phyloP scores from a whole-genome alignment of 352 stramenopile genomes.

The Phytophthora pseudosyringae region DNA sequence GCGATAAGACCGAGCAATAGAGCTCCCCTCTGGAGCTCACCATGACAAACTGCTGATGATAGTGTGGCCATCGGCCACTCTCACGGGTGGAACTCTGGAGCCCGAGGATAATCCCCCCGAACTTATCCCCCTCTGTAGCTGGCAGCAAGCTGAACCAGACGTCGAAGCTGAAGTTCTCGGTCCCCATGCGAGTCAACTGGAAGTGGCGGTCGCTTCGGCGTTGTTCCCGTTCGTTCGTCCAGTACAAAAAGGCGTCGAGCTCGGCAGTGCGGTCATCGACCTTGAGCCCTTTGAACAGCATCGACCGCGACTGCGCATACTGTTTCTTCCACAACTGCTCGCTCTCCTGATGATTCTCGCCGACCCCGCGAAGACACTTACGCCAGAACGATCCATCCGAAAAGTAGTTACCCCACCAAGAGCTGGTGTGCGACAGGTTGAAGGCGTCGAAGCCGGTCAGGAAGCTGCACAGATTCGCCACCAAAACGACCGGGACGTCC shows the following conservation, averaged over 20 bases:
- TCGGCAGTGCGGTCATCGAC: background rate
- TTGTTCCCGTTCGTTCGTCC: background rate
- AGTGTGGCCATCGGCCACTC: constrained; percentile 14
- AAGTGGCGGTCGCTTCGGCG: background rate
- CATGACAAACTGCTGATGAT: constrained; percentile 37
- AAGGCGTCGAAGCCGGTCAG: constrained; percentile 37
- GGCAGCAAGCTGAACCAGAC: constrained; percentile 18
- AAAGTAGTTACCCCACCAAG: constrained; percentile 9
- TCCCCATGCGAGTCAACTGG: constrained; percentile 2
- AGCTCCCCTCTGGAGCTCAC: constrained; percentile 29
- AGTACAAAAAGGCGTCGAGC: constrained; percentile 5
- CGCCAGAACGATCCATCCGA: constrained; percentile 11
- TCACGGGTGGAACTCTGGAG: constrained; percentile 1
- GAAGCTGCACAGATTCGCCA: constrained; percentile 22
- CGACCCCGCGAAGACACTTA: background rate
- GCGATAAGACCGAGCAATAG: constrained; percentile 36
- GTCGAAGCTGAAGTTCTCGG: constrained; percentile 19
- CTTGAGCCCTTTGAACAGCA: constrained; percentile 9
- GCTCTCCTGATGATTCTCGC: background rate
- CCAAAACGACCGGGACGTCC: constrained; percentile 14
- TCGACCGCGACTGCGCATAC: constrained; percentile 14
- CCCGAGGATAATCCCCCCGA: constrained; percentile 16
- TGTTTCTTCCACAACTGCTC: constrained; percentile 1
- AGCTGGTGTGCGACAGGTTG: constrained; percentile 24
- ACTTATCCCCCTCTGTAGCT: background rate